Base-by-base conservation (phyloP, 2,329 filamentous ascomycete genomes). In the Hypoxylon rubiginosum region DNA sequence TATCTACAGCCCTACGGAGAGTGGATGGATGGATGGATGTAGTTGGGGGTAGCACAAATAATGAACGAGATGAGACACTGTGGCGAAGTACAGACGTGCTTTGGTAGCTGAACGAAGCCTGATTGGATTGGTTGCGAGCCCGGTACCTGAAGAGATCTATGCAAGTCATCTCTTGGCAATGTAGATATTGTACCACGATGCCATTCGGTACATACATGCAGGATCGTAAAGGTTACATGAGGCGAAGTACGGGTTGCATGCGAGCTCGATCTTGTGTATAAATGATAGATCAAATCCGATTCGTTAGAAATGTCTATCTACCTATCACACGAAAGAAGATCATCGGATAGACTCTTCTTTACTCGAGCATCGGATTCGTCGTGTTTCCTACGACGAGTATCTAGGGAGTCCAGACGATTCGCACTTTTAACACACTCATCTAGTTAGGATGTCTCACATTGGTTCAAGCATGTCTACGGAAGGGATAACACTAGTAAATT, bases 161-260 rank as follows among this genome's bases (percentile, higher is more conserved):
- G 39, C 39, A 43, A 19, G 39, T 43, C 39, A 43, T 43, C 4
- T 43, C 39, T 43, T 43, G 39, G 39, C 39, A 19, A 17, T 24
- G 43, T 46, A n/a, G 17, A 24, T 43, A 43, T 5, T 2, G 15
- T 43, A 9, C 50, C 62, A n/a, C n/a, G 26, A 28, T 28, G 52
- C 26, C 56, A 61, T 58, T 64, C 61, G 65, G 64, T 15, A 43
- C 58, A 3, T 28, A 7, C 3, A 28, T 54, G 45, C 60, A 36
- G 34, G 41, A 11, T 9, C 7, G 9, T 7, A 45, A 21, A 15
- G 21, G 10, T 48, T 26, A 24, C 43, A 48, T 48, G n/a, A 7
- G 39, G 17, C 39, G 39, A 10, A 43, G 39, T 17, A 68, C 55
- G 39, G 52, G 28, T 57, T 57, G 58, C 28, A 41, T 67, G 34